These are phyloP conservation scores for Coemansia pectinata DNA, from an alignment of 192 early-diverging fungal species.

Conservation along the genomic window DNA sequence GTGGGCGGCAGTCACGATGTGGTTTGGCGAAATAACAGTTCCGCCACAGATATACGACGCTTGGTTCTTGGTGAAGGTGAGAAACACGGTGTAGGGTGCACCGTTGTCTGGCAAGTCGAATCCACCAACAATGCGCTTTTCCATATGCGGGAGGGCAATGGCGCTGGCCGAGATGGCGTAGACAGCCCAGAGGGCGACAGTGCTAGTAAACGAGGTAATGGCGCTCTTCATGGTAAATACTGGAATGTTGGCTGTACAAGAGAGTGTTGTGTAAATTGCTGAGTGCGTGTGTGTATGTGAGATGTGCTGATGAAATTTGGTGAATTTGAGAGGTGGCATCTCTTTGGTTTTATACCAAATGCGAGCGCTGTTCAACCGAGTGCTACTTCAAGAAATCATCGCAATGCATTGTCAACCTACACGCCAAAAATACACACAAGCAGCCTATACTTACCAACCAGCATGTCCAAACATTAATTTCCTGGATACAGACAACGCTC, in stretches of 20 bases:
- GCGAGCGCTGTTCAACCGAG: not conserved
- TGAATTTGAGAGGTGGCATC: not conserved
- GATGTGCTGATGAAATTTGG: not conserved
- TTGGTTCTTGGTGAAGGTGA: not conserved
- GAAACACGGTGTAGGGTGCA: slow-evolving; percentile 10
- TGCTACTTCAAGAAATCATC: not conserved
- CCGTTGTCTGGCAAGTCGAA: not conserved
- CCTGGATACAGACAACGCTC: not conserved
- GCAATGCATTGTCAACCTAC: not conserved
- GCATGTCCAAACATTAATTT: not conserved
- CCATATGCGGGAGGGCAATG: slow-evolving; percentile 7
- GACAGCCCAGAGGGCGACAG: not conserved
- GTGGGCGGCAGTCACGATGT: slow-evolving; percentile 27
- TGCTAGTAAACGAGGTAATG: not conserved
- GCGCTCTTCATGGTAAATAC: not conserved
- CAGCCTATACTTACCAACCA: not conserved
- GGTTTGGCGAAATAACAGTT: slow-evolving; percentile 18
- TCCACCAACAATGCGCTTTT: slow-evolving; percentile 22
- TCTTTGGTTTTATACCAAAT: not conserved
- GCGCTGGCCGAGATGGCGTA: slow-evolving; percentile 1
- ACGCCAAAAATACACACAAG: not conserved
- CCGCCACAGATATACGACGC: slow-evolving; percentile 14
- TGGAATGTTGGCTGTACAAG: not conserved
- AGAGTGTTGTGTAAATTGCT: not conserved
- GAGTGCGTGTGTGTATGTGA: not conserved